A percentile compares a stretch with the other conserved stretches of the same genome.
Evolutionary conservation across 2,329 filamentous ascomycete genomes (phyloP).

Genomic region (Diplodia mutila): DNA sequence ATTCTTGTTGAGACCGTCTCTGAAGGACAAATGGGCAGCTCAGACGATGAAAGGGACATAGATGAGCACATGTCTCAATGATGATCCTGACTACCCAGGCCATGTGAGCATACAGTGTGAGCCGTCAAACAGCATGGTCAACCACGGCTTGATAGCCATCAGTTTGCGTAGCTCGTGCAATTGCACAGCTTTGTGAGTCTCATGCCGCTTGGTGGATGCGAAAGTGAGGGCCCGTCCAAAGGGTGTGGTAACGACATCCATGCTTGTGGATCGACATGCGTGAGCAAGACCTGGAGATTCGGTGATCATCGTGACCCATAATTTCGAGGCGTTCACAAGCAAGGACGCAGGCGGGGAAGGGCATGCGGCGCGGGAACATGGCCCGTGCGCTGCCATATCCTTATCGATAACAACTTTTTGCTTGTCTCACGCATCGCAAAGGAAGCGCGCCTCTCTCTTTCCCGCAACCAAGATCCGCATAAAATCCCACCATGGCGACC

Average conservation of each 20-base stretch:
- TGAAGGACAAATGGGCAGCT: too few species aligned
- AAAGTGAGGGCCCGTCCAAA: neutral
- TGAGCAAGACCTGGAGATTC: neutral
- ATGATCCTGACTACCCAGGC: too few species aligned
- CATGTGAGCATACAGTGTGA: too few species aligned
- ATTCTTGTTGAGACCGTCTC: too few species aligned
- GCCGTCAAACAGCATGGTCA: too few species aligned
- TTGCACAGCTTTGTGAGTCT: neutral
- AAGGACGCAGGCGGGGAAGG: neutral
- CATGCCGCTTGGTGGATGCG: neutral
- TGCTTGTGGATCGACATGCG: neutral
- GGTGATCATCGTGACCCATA: neutral
- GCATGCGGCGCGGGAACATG: neutral
- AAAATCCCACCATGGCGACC: slow-evolving; percentile 3
- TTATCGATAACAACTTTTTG: slow-evolving; percentile 16
- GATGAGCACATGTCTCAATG: too few species aligned
- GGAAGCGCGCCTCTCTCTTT: neutral
- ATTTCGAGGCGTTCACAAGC: neutral
- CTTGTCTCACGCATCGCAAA: neutral
- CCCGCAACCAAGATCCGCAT: slow-evolving; percentile 3
- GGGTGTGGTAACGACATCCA: neutral
- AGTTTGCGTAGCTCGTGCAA: neutral
- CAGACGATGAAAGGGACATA: too few species aligned
- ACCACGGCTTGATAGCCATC: neutral
- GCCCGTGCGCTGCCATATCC: neutral